Conservation (phyloP, 2,329 filamentous ascomycete genomes). For the Neocucurbitaria cava region DNA sequence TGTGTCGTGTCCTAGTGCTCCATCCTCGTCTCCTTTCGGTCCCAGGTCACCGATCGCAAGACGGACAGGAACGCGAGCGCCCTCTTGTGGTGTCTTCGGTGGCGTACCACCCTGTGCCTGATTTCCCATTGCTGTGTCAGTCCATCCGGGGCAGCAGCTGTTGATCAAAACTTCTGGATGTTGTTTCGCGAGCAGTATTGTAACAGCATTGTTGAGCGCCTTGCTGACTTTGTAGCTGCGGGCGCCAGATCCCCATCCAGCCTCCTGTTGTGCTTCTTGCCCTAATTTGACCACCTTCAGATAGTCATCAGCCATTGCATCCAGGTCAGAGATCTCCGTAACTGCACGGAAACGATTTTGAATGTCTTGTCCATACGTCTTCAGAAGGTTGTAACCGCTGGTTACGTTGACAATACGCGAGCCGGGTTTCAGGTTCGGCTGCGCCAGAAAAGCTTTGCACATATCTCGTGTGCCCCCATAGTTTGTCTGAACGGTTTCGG, state of each 20-base stretch:
- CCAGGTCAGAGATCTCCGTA: conserved; percentile 1
- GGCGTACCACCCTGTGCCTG: conserved; percentile 21
- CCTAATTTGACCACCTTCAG: neutral
- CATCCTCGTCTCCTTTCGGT: conserved; percentile 9
- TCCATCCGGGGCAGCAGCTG: conserved; percentile 31
- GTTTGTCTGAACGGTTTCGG: conserved; percentile 19
- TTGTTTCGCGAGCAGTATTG: conserved; percentile 19
- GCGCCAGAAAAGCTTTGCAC: conserved; percentile 18
- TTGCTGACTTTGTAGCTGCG: conserved; percentile 34
- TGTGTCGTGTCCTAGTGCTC: conserved; percentile 1
- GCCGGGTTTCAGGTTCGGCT: conserved; percentile 10
- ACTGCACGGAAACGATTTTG: conserved; percentile 7
- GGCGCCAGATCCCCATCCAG: conserved; percentile 15
- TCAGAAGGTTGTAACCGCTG: conserved; percentile 13
- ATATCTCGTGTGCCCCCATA: conserved; percentile 26
- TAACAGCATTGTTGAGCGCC: conserved; percentile 24
- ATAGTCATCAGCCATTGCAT: conserved; percentile 10
- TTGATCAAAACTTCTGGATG: conserved; percentile 14
- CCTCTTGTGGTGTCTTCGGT: conserved; percentile 25
- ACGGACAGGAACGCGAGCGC: conserved; percentile 18
- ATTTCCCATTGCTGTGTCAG: conserved; percentile 31
- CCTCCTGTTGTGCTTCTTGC: neutral
- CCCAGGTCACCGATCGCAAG: conserved; percentile 24
- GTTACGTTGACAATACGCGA: conserved; percentile 26
- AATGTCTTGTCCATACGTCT: conserved; percentile 7